These are phyloP conservation scores for Telopea speciosissima DNA, from an alignment of 177 flowering plant genomes.

Conservation along the genomic window DNA sequence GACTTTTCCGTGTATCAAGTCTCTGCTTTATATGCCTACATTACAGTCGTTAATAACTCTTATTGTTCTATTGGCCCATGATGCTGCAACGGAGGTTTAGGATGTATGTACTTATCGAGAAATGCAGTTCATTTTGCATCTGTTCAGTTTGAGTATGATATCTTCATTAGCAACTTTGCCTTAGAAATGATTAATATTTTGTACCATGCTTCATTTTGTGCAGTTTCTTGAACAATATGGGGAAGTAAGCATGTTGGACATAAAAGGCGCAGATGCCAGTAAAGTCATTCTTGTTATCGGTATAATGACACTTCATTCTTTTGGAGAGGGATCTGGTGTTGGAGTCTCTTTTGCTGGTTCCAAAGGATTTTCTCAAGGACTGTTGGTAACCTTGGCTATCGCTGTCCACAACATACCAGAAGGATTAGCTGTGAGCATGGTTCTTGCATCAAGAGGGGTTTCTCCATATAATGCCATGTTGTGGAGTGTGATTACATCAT, in stretches of 20 bases:
- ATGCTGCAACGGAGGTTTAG: background rate
- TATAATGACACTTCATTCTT: slow-evolving; percentile 98
- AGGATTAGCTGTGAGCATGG: slow-evolving; percentile 99
- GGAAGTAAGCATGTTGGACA: slow-evolving; percentile 97
- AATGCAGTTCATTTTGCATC: background rate
- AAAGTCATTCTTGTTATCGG: slow-evolving; percentile 95
- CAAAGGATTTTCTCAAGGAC: slow-evolving; percentile 93
- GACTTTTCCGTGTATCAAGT: background rate
- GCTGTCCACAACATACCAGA: slow-evolving; percentile 99
- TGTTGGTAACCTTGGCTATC: slow-evolving; percentile 89
- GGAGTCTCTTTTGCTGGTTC: slow-evolving; percentile 99
- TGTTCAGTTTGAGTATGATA: background rate
- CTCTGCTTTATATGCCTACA: background rate
- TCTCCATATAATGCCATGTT: slow-evolving; percentile 97
- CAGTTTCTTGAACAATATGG: slow-evolving; percentile 96
- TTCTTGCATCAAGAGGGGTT: slow-evolving; percentile 91
- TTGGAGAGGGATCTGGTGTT: slow-evolving; percentile 99
- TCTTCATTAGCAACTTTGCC: background rate
- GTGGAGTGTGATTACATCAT: slow-evolving; percentile 96
- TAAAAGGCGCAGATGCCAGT: slow-evolving; percentile 96
- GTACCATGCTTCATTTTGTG: slow-evolving; percentile 9
- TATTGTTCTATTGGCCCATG: background rate
- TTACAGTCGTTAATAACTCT: background rate
- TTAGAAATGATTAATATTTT: background rate
- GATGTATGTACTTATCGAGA: too few species aligned